Evolutionary conservation across 257 asterid genomes (phyloP).

Genomic region (Solanum pennellii): DNA sequence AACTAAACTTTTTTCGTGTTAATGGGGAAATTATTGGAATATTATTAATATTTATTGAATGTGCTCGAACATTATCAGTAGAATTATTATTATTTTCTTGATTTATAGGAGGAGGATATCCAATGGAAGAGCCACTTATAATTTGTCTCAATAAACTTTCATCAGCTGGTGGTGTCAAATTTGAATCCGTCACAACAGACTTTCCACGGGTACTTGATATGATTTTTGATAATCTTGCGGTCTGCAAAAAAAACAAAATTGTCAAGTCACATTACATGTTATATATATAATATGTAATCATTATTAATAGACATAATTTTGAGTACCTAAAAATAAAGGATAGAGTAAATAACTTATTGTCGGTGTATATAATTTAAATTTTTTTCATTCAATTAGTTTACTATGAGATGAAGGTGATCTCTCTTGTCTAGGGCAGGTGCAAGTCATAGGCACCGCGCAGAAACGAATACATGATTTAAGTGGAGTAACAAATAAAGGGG

Average conservation of each 20-base stretch:
- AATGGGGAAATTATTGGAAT: neutral
- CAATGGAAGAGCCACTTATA: slow-evolving; percentile 2
- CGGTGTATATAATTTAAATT: neutral
- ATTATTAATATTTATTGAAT: neutral
- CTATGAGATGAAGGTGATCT: neutral
- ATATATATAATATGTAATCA: neutral
- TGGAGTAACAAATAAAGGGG: neutral
- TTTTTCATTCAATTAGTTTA: neutral
- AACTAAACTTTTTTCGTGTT: neutral
- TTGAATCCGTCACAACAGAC: neutral
- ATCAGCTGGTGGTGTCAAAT: neutral
- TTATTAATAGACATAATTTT: neutral
- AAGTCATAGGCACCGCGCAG: neutral
- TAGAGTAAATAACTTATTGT: neutral
- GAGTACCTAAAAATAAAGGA: neutral
- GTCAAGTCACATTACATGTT: neutral
- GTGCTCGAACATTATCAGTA: neutral
- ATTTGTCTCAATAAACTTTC: slow-evolving; percentile 7
- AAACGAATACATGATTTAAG: neutral
- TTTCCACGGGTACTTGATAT: slow-evolving; percentile 22
- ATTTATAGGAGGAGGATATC: neutral
- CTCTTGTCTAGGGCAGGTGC: neutral
- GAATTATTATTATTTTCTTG: neutral
- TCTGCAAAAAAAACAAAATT: slow-evolving; percentile 6
- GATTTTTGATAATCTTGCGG: slow-evolving; percentile 13